A percentile compares a stretch with the other conserved stretches of the same genome.
phyloP scores from a whole-genome alignment of 176 grass and related monocot genomes.

The Tillandsia leiboldiana region DNA sequence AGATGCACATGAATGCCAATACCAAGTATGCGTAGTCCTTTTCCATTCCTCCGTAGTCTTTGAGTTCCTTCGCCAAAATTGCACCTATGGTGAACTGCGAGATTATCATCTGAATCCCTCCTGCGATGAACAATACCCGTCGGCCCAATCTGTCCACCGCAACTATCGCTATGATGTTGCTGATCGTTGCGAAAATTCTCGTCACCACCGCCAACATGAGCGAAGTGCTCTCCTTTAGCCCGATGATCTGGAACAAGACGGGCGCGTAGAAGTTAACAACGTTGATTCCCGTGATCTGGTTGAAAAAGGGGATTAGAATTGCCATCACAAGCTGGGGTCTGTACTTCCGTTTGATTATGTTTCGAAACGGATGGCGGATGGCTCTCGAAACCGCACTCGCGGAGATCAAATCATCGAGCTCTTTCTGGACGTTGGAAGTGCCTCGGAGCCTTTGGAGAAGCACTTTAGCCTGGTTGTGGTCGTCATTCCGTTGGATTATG shows the following conservation, averaged over 20 bases:
- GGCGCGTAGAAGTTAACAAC: slow-evolving; percentile 74
- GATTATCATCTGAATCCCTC: slow-evolving; percentile 65
- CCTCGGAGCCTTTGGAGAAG: slow-evolving; percentile 65
- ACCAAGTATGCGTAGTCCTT: slow-evolving; percentile 41
- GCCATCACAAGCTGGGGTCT: slow-evolving; percentile 63
- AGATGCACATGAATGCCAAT: slow-evolving; percentile 49
- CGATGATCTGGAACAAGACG: slow-evolving; percentile 52
- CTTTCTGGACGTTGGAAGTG: slow-evolving; percentile 42
- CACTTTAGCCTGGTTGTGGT: slow-evolving; percentile 31
- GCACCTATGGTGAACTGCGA: slow-evolving; percentile 39
- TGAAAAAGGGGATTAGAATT: slow-evolving; percentile 53
- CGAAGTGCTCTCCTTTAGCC: slow-evolving; percentile 38
- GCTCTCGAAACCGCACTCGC: slow-evolving; percentile 39
- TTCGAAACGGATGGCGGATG: slow-evolving; percentile 31
- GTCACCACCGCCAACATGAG: slow-evolving; percentile 46
- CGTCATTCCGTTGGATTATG: slow-evolving; percentile 40
- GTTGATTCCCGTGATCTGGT: slow-evolving; percentile 65
- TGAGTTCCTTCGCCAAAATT: slow-evolving; percentile 49
- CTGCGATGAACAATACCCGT: slow-evolving; percentile 43
- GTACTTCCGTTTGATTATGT: slow-evolving; percentile 54
- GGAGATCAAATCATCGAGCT: slow-evolving; percentile 63
- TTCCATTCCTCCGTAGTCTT: slow-evolving; percentile 46
- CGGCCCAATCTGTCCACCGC: slow-evolving; percentile 52
- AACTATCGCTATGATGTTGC: slow-evolving; percentile 59
- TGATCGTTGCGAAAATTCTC: slow-evolving; percentile 40